phyloP scores from a whole-genome alignment of 495 filamentous ascomycete genomes.

The Bacidia rubella region DNA sequence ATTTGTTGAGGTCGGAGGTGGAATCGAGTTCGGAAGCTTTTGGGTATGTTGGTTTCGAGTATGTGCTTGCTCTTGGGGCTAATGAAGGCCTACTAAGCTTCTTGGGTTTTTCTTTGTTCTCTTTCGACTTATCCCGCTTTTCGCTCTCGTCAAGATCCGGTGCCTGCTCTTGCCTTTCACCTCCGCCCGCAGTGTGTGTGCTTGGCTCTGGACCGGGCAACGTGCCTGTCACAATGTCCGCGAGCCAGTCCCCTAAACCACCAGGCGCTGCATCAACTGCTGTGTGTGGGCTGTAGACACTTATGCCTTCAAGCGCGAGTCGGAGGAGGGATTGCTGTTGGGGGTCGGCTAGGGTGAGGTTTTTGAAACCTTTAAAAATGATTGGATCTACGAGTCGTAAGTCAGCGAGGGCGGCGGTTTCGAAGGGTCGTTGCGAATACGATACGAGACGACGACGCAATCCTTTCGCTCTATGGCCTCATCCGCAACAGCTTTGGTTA shows the following conservation, averaged over 20 bases:
- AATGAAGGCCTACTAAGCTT: constrained; percentile 14
- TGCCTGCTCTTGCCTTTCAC: constrained; percentile 3
- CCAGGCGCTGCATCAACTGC: constrained; percentile 79
- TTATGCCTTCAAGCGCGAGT: constrained; percentile 77
- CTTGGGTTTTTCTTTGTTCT: not conserved
- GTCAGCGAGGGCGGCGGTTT: not conserved
- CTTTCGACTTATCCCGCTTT: constrained; percentile 1
- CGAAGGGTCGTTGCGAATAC: constrained; percentile 33
- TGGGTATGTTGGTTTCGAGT: constrained; percentile 32
- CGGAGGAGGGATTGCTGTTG: constrained; percentile 77
- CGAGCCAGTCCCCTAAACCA: constrained; percentile 91
- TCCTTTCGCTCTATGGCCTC: constrained; percentile 69
- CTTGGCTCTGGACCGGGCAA: constrained; percentile 22
- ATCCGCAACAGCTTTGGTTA: constrained; percentile 78
- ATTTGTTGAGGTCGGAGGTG: constrained; percentile 10
- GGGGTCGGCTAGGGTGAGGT: constrained; percentile 65
- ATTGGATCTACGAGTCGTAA: constrained; percentile 57
- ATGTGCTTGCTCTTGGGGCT: constrained; percentile 17
- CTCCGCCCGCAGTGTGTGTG: constrained; percentile 16
- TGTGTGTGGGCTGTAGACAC: constrained; percentile 91
- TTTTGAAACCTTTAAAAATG: constrained; percentile 85
- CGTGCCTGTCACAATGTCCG: constrained; percentile 59
- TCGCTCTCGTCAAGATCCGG: constrained; percentile 4
- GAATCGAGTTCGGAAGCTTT: constrained; percentile 17
- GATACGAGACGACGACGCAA: constrained; percentile 78